phyloP scores from a whole-genome alignment of 805 yeast species.

The Yueomyces sinensis region DNA sequence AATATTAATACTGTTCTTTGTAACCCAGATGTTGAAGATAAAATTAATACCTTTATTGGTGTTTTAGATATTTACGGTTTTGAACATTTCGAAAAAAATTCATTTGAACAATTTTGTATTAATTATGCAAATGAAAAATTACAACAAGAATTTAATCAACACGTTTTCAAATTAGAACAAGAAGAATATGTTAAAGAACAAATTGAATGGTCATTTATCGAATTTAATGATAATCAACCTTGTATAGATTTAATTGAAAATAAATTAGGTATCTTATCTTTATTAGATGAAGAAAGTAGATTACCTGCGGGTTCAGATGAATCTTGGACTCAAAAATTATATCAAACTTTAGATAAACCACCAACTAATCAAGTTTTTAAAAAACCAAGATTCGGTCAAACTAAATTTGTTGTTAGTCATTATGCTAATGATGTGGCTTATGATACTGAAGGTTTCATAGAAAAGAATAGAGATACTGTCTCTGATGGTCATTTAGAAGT shows the following conservation, averaged over 20 bases:
- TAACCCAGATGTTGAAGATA: constrained; percentile 49
- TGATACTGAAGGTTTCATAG: constrained; percentile 89
- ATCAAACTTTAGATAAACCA: constrained; percentile 68
- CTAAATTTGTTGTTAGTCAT: constrained; percentile 81
- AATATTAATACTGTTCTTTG: constrained; percentile 74
- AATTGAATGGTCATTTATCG: constrained; percentile 93
- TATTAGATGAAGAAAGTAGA: constrained; percentile 90
- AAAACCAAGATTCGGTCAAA: constrained; percentile 88
- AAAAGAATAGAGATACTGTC: constrained; percentile 93
- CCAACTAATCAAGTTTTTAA: constrained; percentile 69
- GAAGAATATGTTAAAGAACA: constrained; percentile 87
- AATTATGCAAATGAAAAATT: constrained; percentile 93
- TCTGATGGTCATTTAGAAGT: constrained; percentile 91
- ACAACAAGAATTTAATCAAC: constrained; percentile 95
- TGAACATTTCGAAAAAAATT: constrained; percentile 87
- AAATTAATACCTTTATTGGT: constrained; percentile 72
- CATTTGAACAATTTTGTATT: constrained; percentile 95
- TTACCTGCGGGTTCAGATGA: constrained; percentile 89
- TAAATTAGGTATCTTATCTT: constrained; percentile 73
- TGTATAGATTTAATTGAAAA: constrained; percentile 87
- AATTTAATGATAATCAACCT: constrained; percentile 92
- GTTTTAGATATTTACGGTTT: constrained; percentile 96
- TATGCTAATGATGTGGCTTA: constrained; percentile 91
- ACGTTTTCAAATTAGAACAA: constrained; percentile 92
- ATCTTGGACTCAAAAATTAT: constrained; percentile 83